phyloP scores from a whole-genome alignment of 2,329 filamentous ascomycete species.

The Ceratocystis destructans region DNA sequence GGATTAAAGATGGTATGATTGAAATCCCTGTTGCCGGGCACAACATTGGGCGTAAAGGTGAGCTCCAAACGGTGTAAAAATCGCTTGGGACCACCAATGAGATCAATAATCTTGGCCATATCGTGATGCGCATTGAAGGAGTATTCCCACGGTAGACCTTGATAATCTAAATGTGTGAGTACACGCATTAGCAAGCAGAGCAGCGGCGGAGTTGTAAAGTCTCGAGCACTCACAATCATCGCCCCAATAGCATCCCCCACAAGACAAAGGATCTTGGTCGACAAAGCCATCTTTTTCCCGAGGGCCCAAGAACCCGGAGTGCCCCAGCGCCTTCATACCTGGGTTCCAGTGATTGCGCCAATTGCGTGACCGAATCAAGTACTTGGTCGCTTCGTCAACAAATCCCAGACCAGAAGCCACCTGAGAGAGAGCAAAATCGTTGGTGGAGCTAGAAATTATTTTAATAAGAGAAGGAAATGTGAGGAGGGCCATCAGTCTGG shows the following conservation, averaged over 20 bases:
- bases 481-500: background rate
- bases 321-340: conserved; percentile 41
- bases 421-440: conserved; percentile 54
- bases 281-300: conserved; percentile 39
- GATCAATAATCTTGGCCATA: conserved; percentile 38
- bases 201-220: background rate
- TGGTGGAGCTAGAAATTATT: conserved; percentile 32
- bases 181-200: background rate
- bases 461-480: background rate
- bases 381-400: conserved; percentile 38
- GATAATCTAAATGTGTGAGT: conserved; percentile 31
- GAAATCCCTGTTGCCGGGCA: conserved; percentile 31
- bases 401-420: conserved; percentile 47
- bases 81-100: conserved; percentile 39
- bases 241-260: conserved; percentile 53
- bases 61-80: conserved; percentile 47
- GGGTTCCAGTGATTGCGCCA: conserved; percentile 63
- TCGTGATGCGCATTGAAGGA: conserved; percentile 61
- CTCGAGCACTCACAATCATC: conserved; percentile 32
- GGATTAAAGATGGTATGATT: conserved; percentile 50
- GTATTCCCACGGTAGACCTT: conserved; percentile 51
- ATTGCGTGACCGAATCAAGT: conserved; percentile 49
- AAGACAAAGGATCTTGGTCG: conserved; percentile 42
- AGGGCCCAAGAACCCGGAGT: conserved; percentile 54
- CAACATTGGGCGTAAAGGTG: conserved; percentile 41